Evolutionary conservation across 345 rosid species (phyloP), one percentile per base, ranked within the genome.

Genomic region (Euphorbia tirucalli): DNA sequence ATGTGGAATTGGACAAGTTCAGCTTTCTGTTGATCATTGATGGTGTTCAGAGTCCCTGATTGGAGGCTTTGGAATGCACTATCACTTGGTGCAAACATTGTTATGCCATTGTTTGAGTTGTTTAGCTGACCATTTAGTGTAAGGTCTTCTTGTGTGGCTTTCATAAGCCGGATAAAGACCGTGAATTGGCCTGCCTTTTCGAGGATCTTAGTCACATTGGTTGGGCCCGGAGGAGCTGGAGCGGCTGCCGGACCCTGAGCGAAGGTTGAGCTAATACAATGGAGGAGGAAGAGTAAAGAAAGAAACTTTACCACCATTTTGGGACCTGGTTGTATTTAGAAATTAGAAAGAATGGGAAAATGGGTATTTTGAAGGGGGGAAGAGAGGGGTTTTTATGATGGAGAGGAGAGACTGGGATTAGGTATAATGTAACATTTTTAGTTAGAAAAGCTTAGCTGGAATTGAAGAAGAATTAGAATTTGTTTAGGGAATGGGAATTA

Each of bases 1-100:
- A 81, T 68, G 30, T 84, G 87, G 72, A 79, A 84, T 72, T 81
- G 81, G 48, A 84, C 80, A 31, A 82, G 28, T 68, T 82, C 80
- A 3, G 76, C 69, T 77, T 84, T 83, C 55, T 77, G 76, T 70
- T 75, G 71, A 49, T 74, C 73, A 60, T 27, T 70, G 18, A 78
- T 21, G 43, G 77, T 21, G 55, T 74, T 74, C 0, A 78, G 68
- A 9, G 71, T 73, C 4, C 81, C 81, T 9, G 65, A 4, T 58
- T 78, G 70, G n/a, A 78, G 68, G 68, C n/a, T 63, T 3, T 77
- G 56, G 31, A 74, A 78, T 0, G 81, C 81, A 39, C 18, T 60
- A 28, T 78, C 81, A 24, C 56, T 73, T 0, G 81, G 81, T 15
- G 75, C 81, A 50, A 78, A 59, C 30, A 78, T 59, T 19, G 81